phyloP scores from a whole-genome alignment of 2,329 filamentous ascomycete genomes.

The Pseudomassariella vexata region DNA sequence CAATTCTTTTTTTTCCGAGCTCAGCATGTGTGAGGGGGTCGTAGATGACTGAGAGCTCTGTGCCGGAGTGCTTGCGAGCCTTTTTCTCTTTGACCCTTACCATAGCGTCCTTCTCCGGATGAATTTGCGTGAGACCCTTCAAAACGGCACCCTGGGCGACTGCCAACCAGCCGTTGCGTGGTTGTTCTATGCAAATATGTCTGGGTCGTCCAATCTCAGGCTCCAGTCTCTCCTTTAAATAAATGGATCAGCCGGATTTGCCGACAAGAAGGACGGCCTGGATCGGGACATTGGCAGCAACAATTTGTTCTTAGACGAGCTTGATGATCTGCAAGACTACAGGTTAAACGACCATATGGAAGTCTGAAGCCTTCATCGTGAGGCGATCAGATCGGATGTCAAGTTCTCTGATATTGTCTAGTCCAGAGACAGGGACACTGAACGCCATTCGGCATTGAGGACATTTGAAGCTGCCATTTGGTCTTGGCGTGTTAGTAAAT shows the following conservation, averaged over 20 bases:
- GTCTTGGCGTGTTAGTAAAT: no score
- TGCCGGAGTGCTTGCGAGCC: constrained; percentile 39
- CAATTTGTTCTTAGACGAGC: constrained; percentile 37
- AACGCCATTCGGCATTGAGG: constrained; percentile 27
- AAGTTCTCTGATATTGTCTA: constrained; percentile 28
- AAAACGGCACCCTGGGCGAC: constrained; percentile 46
- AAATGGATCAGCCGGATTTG: constrained; percentile 40
- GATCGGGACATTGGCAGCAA: constrained; percentile 33
- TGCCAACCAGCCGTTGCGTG: constrained; percentile 42
- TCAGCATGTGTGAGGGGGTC: constrained; percentile 6
- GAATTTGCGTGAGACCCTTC: constrained; percentile 35
- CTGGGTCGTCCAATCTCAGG: constrained; percentile 13
- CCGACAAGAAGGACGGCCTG: constrained; percentile 42
- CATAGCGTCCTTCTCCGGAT: constrained; percentile 26
- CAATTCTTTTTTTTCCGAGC: constrained; percentile 8
- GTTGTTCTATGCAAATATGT: constrained; percentile 38
- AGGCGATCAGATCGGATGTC: constrained; percentile 28
- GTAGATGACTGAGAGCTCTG: constrained; percentile 14
- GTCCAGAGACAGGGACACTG: constrained; percentile 30
- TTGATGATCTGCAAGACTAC: constrained; percentile 36
- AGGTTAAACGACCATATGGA: constrained; percentile 37
- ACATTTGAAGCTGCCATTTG: constrained; percentile 30
- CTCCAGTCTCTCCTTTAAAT: constrained; percentile 34
- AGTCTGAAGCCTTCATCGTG: constrained; percentile 29
- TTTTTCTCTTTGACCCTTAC: constrained; percentile 33